Conservation (phyloP, 768 basidiomycete genomes). For the Dioszegia crocea region DNA sequence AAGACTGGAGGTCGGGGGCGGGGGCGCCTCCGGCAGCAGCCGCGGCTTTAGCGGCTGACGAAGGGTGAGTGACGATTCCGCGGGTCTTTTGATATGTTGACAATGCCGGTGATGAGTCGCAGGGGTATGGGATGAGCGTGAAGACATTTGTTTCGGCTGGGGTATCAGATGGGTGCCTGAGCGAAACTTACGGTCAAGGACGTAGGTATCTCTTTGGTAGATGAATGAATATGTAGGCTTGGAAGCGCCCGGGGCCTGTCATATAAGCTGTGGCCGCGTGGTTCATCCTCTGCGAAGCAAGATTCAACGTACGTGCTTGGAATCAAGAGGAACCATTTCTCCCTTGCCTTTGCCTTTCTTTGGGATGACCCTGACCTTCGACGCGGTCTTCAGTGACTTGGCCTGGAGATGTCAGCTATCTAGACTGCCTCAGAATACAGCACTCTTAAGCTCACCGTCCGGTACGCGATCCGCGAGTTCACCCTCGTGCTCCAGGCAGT, state of each 20-base stretch:
- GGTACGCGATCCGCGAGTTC: slow-evolving; percentile 73
- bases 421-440: background rate
- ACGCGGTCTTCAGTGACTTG: slow-evolving; percentile 63
- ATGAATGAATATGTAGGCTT: slow-evolving; percentile 71
- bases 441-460: slow-evolving; percentile 55
- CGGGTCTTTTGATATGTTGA: slow-evolving; percentile 57
- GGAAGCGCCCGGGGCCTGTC: slow-evolving; percentile 53
- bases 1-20: slow-evolving; percentile 54
- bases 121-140: slow-evolving; percentile 80
- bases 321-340: slow-evolving; percentile 74
- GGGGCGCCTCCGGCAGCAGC: background rate
- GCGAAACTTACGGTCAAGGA: slow-evolving; percentile 55
- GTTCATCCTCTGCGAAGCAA: too few species aligned
- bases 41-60: slow-evolving; percentile 15
- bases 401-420: slow-evolving; percentile 53
- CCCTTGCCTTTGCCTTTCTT: slow-evolving; percentile 77
- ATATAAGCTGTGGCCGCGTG: background rate
- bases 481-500: slow-evolving; percentile 84
- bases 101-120: slow-evolving; percentile 65
- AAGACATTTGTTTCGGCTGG: slow-evolving; percentile 60
- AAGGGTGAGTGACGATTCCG: slow-evolving; percentile 54
- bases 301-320: slow-evolving; percentile 53
- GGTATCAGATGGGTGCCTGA: background rate
- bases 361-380: slow-evolving; percentile 76
- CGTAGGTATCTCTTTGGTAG: slow-evolving; percentile 92